These are phyloP conservation scores for Vitis hybrid DNA, from an alignment of 177 flowering plant species.

Conservation along the genomic window DNA sequence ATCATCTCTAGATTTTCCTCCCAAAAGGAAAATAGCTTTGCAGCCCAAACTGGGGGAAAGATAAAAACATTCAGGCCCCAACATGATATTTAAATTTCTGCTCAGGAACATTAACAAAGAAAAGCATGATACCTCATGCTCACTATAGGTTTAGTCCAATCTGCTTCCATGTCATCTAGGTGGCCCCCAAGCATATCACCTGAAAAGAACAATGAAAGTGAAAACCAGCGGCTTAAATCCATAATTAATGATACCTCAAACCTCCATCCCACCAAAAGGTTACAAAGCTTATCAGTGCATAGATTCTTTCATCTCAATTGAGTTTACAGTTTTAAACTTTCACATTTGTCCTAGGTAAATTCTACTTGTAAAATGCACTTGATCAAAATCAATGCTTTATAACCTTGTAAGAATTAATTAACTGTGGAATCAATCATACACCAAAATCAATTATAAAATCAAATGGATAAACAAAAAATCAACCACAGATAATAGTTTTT, in stretches of 20 bases:
- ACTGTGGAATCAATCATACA: background rate
- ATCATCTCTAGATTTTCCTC: slow-evolving; percentile 84
- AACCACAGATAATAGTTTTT: background rate
- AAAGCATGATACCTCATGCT: slow-evolving; percentile 78
- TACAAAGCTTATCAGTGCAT: background rate
- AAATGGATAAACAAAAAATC: background rate
- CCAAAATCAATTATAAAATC: background rate
- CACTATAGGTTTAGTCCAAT: slow-evolving; percentile 98
- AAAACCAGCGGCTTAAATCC: background rate
- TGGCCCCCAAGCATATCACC: slow-evolving; percentile 98
- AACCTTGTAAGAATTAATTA: background rate
- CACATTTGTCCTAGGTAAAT: too few relatives aligned
- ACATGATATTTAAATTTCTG: background rate
- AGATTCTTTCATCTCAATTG: background rate
- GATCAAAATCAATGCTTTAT: background rate
- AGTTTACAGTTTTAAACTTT: background rate
- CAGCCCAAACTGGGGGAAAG: slow-evolving; percentile 74
- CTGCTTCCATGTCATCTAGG: slow-evolving; percentile 98
- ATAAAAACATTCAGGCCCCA: background rate
- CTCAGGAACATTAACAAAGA: background rate
- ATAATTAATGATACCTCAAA: too few relatives aligned
- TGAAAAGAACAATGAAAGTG: slow-evolving; percentile 15
- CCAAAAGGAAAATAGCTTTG: slow-evolving; percentile 95
- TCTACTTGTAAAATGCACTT: too few relatives aligned
- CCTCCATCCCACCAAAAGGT: background rate